A percentile compares a stretch with the other conserved stretches of the same genome.
These are phyloP conservation scores for Epichloe gansuensis DNA, from an alignment of 2,329 filamentous ascomycete genomes.

Conservation along the genomic window DNA sequence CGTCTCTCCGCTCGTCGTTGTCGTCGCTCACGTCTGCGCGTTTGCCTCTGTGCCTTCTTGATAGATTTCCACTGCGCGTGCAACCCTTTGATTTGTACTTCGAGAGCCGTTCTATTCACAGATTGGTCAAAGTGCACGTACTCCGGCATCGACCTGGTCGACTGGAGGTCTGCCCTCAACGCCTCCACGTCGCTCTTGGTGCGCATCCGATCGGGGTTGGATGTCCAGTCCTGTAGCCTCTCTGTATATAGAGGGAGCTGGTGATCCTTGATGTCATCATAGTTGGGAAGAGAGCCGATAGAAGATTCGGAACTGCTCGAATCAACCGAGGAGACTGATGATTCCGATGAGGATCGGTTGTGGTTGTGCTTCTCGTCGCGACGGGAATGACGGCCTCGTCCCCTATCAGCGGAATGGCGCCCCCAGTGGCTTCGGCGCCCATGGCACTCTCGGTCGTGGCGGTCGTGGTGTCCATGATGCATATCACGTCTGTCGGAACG, in stretches of 20 bases:
- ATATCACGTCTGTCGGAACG: background rate
- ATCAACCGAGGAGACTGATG: slow-evolving; percentile 20
- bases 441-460: background rate
- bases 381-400: background rate
- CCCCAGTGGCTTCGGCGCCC: background rate
- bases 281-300: slow-evolving; percentile 40
- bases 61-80: slow-evolving; percentile 29
- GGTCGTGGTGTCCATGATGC: slow-evolving; percentile 9
- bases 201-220: slow-evolving; percentile 34
- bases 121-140: background rate
- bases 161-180: slow-evolving; percentile 31
- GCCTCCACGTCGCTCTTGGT: slow-evolving; percentile 31
- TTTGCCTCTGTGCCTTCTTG: slow-evolving; percentile 18
- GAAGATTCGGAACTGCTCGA: slow-evolving; percentile 26
- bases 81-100: slow-evolving; percentile 31
- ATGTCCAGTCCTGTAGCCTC: slow-evolving; percentile 35
- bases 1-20: slow-evolving; percentile 19
- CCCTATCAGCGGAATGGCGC: slow-evolving; percentile 3
- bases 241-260: slow-evolving; percentile 35
- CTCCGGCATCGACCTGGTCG: slow-evolving; percentile 16
- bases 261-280: slow-evolving; percentile 34
- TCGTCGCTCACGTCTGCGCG: slow-evolving; percentile 18
- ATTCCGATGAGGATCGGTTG: slow-evolving; percentile 19
- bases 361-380: slow-evolving; percentile 9
- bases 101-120: slow-evolving; percentile 22